Percentiles rank a stretch among this genome's conserved stretches.
These are phyloP conservation scores for Diospyros kaki DNA, from an alignment of 148 eudicot genomes.

Conservation along the genomic window DNA sequence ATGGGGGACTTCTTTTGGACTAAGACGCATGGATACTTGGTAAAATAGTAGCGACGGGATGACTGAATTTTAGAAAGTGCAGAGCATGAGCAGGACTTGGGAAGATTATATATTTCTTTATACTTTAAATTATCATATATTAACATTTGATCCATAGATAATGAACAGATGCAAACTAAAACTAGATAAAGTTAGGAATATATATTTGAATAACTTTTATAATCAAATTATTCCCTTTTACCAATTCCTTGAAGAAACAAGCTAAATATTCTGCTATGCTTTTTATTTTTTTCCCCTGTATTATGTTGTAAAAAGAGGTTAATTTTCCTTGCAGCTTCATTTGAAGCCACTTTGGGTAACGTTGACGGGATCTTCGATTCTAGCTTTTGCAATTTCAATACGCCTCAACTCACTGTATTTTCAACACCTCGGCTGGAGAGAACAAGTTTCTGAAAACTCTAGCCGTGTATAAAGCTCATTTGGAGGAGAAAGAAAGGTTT, in stretches of 20 bases:
- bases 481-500: not conserved
- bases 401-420: slow-evolving; percentile 60
- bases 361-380: slow-evolving; percentile 53
- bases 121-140: no score
- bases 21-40: no score
- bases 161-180: no score
- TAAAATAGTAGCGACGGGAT: no score
- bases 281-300: not conserved
- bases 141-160: no score
- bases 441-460: slow-evolving; percentile 34
- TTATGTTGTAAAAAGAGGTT: not conserved
- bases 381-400: slow-evolving; percentile 64
- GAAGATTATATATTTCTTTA: no score
- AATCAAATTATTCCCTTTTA: no score
- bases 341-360: slow-evolving; percentile 44
- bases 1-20: no score
- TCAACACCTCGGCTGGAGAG: slow-evolving; percentile 49
- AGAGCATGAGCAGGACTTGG: no score
- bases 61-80: no score
- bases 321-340: slow-evolving; percentile 56
- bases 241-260: not conserved
- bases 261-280: not conserved
- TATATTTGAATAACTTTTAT: no score
- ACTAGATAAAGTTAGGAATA: no score
- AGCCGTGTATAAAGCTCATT: slow-evolving; percentile 24